A percentile compares a stretch with the other conserved stretches of the same genome.
These are phyloP conservation scores for Meyerozyma guilliermondii DNA, from an alignment of 1,139 yeast species.

Conservation along the genomic window DNA sequence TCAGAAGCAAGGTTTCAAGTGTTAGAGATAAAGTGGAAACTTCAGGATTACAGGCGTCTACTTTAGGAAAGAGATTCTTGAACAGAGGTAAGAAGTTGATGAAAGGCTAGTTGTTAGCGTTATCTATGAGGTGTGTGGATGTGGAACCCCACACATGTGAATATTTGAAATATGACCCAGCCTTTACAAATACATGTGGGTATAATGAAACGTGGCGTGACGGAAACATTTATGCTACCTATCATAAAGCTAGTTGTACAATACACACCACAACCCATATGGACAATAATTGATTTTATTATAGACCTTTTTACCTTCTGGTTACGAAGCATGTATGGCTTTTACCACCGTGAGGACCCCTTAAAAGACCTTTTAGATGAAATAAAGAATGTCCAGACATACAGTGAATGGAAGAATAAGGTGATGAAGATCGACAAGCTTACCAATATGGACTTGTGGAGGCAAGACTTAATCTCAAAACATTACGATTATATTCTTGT, in stretches of 20 bases:
- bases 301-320: conserved; percentile 59
- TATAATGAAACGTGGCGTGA: conserved; percentile 1
- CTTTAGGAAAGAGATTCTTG: conserved; percentile 39
- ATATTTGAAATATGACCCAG: not conserved
- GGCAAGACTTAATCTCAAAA: conserved; percentile 77
- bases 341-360: conserved; percentile 37
- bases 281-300: conserved; percentile 57
- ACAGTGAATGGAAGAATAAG: conserved; percentile 56
- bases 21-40: conserved; percentile 43
- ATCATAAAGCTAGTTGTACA: conserved; percentile 27
- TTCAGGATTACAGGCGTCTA: conserved; percentile 38
- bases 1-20: conserved; percentile 37
- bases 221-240: conserved; percentile 16
- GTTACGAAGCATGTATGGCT: conserved; percentile 38
- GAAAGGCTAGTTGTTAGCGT: conserved; percentile 13
- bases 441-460: conserved; percentile 73
- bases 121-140: not conserved
- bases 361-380: conserved; percentile 34
- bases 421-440: conserved; percentile 60
- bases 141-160: not conserved
- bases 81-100: conserved; percentile 38
- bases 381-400: conserved; percentile 40
- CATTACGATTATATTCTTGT: conserved; percentile 83
- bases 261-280: conserved; percentile 55
- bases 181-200: not conserved